A percentile compares a stretch with the other conserved stretches of the same genome.
phyloP scores from a whole-genome alignment of 148 eudicot genomes.

The Chenopodium album region DNA sequence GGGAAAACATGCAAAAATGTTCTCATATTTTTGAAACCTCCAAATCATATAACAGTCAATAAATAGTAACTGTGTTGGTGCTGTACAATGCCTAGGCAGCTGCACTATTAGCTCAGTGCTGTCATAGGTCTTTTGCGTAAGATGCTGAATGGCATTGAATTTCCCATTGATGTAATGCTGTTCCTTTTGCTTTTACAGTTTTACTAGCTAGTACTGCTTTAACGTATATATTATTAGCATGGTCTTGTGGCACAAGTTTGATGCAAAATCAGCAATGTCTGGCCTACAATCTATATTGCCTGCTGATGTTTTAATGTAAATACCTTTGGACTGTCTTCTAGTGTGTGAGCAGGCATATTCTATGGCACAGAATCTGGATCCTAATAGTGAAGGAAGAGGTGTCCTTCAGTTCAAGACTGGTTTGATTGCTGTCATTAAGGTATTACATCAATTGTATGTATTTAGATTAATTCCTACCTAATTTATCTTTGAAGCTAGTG shows the following conservation, averaged over 20 bases:
- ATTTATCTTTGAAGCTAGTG: slow-evolving; percentile 3
- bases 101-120: neutral
- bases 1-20: neutral
- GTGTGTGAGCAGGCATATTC: slow-evolving; percentile 99
- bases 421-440: slow-evolving; percentile 94
- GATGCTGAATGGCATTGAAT: neutral
- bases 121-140: neutral
- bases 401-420: slow-evolving; percentile 98
- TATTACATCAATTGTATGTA: slow-evolving; percentile 19
- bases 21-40: neutral
- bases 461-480: neutral
- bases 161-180: neutral
- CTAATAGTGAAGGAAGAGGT: slow-evolving; percentile 95
- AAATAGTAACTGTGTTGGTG: neutral
- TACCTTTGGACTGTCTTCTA: slow-evolving; percentile 26
- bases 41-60: neutral
- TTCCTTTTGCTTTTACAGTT: neutral
- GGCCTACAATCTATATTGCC: neutral
- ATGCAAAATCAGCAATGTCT: neutral
- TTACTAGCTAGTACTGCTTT: neutral
- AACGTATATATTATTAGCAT: neutral
- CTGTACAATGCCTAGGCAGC: neutral
- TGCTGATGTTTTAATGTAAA: slow-evolving; percentile 6
- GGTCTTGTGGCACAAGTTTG: neutral
- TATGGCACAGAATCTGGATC: slow-evolving; percentile 95